Conservation (phyloP, 805 yeast genomes). For the Blastobotrys mokoenaii region DNA sequence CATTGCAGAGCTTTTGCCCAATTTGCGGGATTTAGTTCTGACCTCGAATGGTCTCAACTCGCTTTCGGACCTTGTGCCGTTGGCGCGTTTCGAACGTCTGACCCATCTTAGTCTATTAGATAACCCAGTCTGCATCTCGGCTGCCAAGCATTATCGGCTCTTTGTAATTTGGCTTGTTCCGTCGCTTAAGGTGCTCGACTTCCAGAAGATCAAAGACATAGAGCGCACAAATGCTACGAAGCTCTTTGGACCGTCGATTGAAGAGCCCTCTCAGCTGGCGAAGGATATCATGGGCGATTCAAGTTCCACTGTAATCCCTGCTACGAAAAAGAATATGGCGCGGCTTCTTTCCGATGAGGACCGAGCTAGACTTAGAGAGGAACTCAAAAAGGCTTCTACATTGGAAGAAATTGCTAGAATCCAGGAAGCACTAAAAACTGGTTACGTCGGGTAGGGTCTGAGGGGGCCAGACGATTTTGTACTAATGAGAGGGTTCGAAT, state of each 20-base stretch:
- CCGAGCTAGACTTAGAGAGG: slow-evolving; percentile 39
- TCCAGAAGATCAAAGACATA: slow-evolving; percentile 44
- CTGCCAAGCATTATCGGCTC: slow-evolving; percentile 44
- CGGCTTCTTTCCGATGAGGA: slow-evolving; percentile 49
- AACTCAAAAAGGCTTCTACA: slow-evolving; percentile 54
- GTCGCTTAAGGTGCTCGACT: slow-evolving; percentile 56
- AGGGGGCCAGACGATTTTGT: not conserved
- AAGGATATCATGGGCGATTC: slow-evolving; percentile 18
- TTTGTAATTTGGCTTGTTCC: slow-evolving; percentile 60
- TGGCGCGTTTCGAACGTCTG: slow-evolving; percentile 36
- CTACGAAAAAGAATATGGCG: slow-evolving; percentile 31
- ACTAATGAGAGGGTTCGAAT: not conserved
- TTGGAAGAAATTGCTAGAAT: slow-evolving; percentile 68
- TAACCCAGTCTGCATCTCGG: slow-evolving; percentile 43
- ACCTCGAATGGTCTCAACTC: slow-evolving; percentile 41
- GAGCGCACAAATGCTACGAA: slow-evolving; percentile 44
- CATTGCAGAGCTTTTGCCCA: slow-evolving; percentile 33
- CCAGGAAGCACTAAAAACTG: slow-evolving; percentile 45
- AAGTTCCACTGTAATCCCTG: slow-evolving; percentile 6
- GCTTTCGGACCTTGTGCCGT: slow-evolving; percentile 36
- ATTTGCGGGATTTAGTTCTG: slow-evolving; percentile 45
- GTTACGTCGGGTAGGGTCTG: slow-evolving; percentile 20
- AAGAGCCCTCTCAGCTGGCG: slow-evolving; percentile 29
- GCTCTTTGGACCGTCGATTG: slow-evolving; percentile 33
- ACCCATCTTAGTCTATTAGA: slow-evolving; percentile 44